A percentile compares a stretch with the other conserved stretches of the same genome.
Conservation (phyloP, 257 asterid genomes). For the Primulina huaijiensis region DNA sequence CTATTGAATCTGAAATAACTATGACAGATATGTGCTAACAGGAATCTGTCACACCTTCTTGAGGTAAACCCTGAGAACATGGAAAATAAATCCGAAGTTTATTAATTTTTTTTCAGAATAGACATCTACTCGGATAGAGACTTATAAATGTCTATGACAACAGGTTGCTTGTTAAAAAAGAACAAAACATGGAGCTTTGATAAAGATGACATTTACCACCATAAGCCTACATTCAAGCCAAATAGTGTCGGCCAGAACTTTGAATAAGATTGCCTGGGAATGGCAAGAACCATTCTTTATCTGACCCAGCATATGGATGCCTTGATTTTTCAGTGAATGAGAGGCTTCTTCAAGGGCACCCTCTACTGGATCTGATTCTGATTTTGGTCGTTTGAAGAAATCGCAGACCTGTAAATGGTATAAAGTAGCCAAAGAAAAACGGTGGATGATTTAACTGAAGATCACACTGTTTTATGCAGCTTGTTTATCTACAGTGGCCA, state of each 20-base stretch:
- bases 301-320: slow-evolving; percentile 80
- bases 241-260: slow-evolving; percentile 79
- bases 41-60: slow-evolving; percentile 65
- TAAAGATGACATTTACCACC: slow-evolving; percentile 59
- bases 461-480: slow-evolving; percentile 7
- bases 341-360: slow-evolving; percentile 82
- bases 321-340: slow-evolving; percentile 68
- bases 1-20: slow-evolving; percentile 66
- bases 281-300: slow-evolving; percentile 77
- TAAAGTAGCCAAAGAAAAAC: slow-evolving; percentile 11
- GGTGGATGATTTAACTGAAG: not conserved
- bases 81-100: slow-evolving; percentile 14
- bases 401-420: slow-evolving; percentile 59
- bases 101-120: slow-evolving; percentile 15
- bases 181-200: slow-evolving; percentile 22
- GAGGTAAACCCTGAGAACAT: slow-evolving; percentile 62
- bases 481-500: not conserved
- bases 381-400: slow-evolving; percentile 62
- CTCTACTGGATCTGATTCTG: slow-evolving; percentile 51
- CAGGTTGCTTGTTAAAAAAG: not conserved
- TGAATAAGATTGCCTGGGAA: slow-evolving; percentile 83
- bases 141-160: not conserved
- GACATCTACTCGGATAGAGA: slow-evolving; percentile 13
- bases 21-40: slow-evolving; percentile 66
- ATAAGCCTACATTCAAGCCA: slow-evolving; percentile 76